Base-by-base conservation (phyloP, 352 stramenopile species). In the Globisporangium irregulare region DNA sequence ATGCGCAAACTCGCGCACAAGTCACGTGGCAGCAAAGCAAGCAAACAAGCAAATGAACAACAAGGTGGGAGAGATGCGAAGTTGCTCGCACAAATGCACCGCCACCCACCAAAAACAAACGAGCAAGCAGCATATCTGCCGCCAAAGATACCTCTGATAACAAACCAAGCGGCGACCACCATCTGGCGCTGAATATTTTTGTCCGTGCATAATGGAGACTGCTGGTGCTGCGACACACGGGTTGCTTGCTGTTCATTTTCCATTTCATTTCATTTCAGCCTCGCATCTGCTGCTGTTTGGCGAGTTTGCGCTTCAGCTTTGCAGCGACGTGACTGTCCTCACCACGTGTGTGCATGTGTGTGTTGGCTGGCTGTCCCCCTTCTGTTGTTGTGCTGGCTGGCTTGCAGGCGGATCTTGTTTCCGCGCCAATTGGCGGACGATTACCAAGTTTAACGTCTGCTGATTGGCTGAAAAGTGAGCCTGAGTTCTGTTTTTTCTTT, bases 401-500 rank as follows among this genome's bases (percentile, higher is more conserved):
- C 29, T 59, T 36, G 14, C 27, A 22, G 8, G 24, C 51, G 27
- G 27, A 63, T 51, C 20, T 4, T 27, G 5, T 27, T 46, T 29
- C 3, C 32, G 43, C 43, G 0, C 43, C 43, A 24, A 51, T 51
- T 51, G 43, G 7, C 41, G 15, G 41, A 15, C 5, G 18, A 51
- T n/a, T 8, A 22, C 7, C 43, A 1, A 8, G 4, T 48, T n/a
- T 48, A 22, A 22, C 57, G 3, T 2, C 14, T 50, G 18, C 1
- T 5, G 22, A 64, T 64, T 64, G 59, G 59, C 24, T 27, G 12
- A 57, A 65, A 65, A 12, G 4, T 1, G 0, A 12, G 1, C 46
- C 59, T 65, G 59, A 65, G 59, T 65, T 65, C 59, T 65, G 59
- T 41, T 50, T 62, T 61, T 38, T 18, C 18, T 61, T 48, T 32